These are phyloP conservation scores for Hypoxylon sp. DNA, from an alignment of 2,329 filamentous ascomycete genomes.

Conservation along the genomic window DNA sequence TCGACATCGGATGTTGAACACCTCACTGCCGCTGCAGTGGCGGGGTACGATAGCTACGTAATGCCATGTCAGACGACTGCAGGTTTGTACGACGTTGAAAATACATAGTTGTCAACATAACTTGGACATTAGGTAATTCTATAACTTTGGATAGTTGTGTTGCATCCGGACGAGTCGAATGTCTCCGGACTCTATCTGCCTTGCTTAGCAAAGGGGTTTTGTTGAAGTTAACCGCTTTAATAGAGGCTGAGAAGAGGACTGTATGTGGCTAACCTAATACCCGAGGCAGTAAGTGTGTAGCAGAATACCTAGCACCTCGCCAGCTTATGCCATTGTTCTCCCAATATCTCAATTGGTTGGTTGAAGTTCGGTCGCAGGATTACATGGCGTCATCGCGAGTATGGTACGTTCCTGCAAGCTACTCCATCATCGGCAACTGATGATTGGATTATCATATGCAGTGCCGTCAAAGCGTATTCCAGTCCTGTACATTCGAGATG, in stretches of 20 bases:
- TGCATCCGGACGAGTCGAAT: conserved; percentile 27
- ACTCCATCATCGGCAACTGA: conserved; percentile 17
- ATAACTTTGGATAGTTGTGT: conserved; percentile 10
- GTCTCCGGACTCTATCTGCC: conserved; percentile 19
- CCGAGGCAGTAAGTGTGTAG: background rate
- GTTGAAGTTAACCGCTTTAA: conserved; percentile 1
- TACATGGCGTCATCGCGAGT: conserved; percentile 38
- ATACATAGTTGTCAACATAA: background rate
- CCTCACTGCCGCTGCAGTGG: conserved; percentile 20
- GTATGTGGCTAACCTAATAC: conserved; percentile 11
- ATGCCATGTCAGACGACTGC: conserved; percentile 10
- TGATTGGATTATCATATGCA: conserved; percentile 38
- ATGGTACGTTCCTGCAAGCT: conserved; percentile 27
- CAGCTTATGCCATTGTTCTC: conserved; percentile 9
- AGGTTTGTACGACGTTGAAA: conserved; percentile 15
- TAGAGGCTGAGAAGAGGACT: conserved; percentile 27
- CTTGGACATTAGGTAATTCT: conserved; percentile 1
- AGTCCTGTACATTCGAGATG: conserved; percentile 4
- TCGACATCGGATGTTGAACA: conserved; percentile 10
- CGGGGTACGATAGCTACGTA: conserved; percentile 7
- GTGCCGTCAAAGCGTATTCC: conserved; percentile 36
- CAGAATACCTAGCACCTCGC: background rate
- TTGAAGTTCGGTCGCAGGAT: conserved; percentile 30
- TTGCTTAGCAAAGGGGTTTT: conserved; percentile 21
- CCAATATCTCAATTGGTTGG: conserved; percentile 27